Evolutionary conservation across 257 asterid species (phyloP).

Genomic region (Ajuga chamaepitys): DNA sequence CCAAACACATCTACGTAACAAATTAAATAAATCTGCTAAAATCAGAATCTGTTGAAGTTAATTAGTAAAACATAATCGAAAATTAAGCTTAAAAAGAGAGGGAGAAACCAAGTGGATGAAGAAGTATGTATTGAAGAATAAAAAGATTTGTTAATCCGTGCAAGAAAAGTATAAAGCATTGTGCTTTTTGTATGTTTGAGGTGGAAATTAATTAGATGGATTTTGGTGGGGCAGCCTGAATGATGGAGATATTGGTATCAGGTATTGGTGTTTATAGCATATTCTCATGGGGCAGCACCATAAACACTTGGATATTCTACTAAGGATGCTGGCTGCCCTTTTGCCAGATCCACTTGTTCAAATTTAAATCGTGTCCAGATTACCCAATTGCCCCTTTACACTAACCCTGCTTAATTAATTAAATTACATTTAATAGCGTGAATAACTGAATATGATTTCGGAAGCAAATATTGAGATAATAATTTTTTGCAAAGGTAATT

Average conservation of each 20-base stretch:
- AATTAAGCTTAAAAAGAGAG: neutral
- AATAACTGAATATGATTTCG: too few species aligned
- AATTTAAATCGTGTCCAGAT: neutral
- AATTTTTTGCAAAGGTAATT: too few species aligned
- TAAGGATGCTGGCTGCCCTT: constrained; percentile 15
- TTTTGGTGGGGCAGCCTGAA: neutral
- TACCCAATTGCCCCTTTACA: constrained; percentile 10
- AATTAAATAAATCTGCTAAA: too few species aligned
- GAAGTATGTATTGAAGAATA: neutral
- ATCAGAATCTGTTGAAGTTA: too few species aligned
- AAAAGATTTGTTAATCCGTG: neutral
- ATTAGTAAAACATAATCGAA: too few species aligned
- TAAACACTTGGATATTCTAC: constrained; percentile 40
- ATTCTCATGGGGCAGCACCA: constrained; percentile 37
- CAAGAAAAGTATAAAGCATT: neutral
- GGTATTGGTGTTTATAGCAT: constrained; percentile 29
- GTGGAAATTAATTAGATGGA: neutral
- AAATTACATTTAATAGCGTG: neutral
- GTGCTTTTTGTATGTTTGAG: neutral
- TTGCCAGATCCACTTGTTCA: neutral
- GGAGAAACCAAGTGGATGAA: neutral
- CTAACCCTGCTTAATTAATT: neutral
- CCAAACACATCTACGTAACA: too few species aligned
- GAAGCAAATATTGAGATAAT: too few species aligned
- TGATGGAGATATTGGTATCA: constrained; percentile 15